phyloP scores from a whole-genome alignment of 805 yeast species.

The Starmerella cellae region DNA sequence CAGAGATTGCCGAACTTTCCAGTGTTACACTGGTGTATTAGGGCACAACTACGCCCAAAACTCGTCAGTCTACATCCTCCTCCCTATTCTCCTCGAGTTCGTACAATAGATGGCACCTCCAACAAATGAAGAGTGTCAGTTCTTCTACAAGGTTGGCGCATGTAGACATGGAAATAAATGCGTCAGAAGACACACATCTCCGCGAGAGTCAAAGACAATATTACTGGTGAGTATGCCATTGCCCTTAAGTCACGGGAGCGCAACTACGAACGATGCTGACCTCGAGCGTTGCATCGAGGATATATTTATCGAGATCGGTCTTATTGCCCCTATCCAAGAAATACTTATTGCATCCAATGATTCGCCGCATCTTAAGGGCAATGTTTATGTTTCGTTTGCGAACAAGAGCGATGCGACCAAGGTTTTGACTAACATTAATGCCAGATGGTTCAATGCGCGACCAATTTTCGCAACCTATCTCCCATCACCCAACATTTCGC shows the following conservation, averaged over 20 bases:
- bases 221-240: constrained; percentile 11
- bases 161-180: constrained; percentile 89
- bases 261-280: constrained; percentile 12
- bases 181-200: constrained; percentile 36
- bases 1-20: no score
- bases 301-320: constrained; percentile 47
- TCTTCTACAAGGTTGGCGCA: constrained; percentile 75
- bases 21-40: no score
- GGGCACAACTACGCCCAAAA: no score
- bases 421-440: constrained; percentile 51
- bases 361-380: constrained; percentile 72
- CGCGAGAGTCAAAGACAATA: constrained; percentile 9
- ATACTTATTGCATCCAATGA: constrained; percentile 71
- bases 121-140: constrained; percentile 24
- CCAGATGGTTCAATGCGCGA: constrained; percentile 66
- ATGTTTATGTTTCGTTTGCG: constrained; percentile 58
- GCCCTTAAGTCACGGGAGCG: constrained; percentile 31
- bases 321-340: constrained; percentile 41
- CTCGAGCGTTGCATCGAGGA: constrained; percentile 61
- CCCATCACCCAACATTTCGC: constrained; percentile 61
- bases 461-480: constrained; percentile 72
- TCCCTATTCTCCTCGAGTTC: no score
- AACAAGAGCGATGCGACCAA: constrained; percentile 43
- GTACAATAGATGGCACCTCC: no score
- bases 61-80: no score